Evolutionary conservation across 768 basidiomycete genomes (phyloP), one percentile per base, ranked within the genome.

Genomic region (Mycena maculata): DNA sequence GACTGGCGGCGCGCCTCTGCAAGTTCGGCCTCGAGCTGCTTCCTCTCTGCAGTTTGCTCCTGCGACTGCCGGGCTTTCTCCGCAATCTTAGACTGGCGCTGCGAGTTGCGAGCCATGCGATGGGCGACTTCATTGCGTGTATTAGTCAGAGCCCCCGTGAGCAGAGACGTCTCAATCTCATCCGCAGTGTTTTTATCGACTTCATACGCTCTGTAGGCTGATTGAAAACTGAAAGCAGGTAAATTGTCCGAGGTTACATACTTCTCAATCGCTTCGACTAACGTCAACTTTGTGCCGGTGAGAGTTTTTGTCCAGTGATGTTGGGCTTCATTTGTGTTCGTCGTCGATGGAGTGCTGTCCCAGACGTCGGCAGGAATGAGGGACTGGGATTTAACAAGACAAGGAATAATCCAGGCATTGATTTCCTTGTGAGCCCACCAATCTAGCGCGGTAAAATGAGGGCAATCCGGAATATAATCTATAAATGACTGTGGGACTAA

Each of bases 371-470:
- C 48, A 23, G 27, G 10, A 18, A 76, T 70, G 10, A 48, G 60
- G 2, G 72, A 76, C 18, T 65, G 67, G 6, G 60, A 72, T 33
- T 69, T 70, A 33, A 80, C 57, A n/a, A 76, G 60, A 30, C 67
- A 71, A 2, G 72, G 71, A 16, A 74, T 48, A 27, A 74, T 72
- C 72, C 73, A 76, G 2, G 23, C 68, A 50, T 63, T 71, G n/a
- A 72, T 66, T n/a, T 63, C 39, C 36, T 76, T 76, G 55, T 73
- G 75, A 4, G 48, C 52, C 74, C 74, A 75, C 74, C 73, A 75
- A 62, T 69, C 72, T 72, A 36, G 33, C 33, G 33, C 33, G 33
- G 33, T 36, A 36, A 36, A 36, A 7, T 36, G 13, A 36, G 13
- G 13, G 13, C 8, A 13, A 13, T 36, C 33, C 6, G 33, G 33